Conservation (phyloP, 2,329 filamentous ascomycete species). For the Cryphonectria radicalis region DNA sequence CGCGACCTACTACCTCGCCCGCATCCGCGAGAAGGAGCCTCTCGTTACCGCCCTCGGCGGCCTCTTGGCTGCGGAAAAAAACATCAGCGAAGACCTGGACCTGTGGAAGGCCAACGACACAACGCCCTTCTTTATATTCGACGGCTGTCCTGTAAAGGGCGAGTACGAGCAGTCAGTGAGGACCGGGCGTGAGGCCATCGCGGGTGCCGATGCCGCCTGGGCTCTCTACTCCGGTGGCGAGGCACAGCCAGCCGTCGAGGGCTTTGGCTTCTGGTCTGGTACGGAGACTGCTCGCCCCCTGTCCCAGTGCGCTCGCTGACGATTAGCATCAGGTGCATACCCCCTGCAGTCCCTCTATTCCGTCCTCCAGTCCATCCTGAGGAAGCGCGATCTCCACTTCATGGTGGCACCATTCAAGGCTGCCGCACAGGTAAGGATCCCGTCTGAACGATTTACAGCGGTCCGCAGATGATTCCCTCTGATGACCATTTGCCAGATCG, state of each 20-base stretch:
- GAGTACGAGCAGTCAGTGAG: conserved; percentile 72
- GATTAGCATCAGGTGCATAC: conserved; percentile 65
- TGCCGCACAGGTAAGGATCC: conserved; percentile 72
- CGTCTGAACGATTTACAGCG: neutral
- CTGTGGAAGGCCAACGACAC: conserved; percentile 72
- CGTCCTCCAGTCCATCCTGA: conserved; percentile 75
- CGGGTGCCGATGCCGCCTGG: conserved; percentile 82
- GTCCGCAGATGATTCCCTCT: neutral
- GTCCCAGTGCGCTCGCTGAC: conserved; percentile 26
- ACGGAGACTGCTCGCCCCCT: conserved; percentile 34
- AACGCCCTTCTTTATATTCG: conserved; percentile 87
- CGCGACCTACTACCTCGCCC: conserved; percentile 85
- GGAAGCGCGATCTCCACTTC: conserved; percentile 71
- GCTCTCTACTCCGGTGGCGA: conserved; percentile 80
- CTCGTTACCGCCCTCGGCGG: conserved; percentile 89
- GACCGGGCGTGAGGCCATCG: conserved; percentile 66
- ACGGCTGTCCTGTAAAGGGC: conserved; percentile 79
- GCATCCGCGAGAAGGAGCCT: conserved; percentile 83
- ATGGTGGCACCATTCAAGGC: conserved; percentile 87
- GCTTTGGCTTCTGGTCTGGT: conserved; percentile 83
- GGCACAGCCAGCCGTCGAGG: conserved; percentile 78
- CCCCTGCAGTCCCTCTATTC: conserved; percentile 74
- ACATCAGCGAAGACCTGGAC: conserved; percentile 77
- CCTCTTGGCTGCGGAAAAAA: conserved; percentile 75
- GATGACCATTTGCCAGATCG: conserved; percentile 57